Evolutionary conservation across 208 protist genomes (phyloP).

Genomic region (Acanthamoeba rhysodes): DNA sequence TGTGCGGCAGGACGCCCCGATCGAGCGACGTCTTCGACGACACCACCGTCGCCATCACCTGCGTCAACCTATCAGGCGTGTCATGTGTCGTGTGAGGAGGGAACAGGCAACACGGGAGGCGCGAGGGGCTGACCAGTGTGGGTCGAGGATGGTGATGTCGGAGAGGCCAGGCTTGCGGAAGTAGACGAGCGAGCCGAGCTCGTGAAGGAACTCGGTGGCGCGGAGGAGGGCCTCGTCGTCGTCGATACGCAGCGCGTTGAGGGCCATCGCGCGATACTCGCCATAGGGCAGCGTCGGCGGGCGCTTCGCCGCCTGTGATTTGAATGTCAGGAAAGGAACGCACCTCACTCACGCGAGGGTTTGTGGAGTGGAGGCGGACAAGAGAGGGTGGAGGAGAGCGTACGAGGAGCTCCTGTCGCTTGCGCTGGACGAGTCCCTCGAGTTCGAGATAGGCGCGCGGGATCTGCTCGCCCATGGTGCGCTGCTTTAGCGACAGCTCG

Average conservation of each 20-base stretch:
- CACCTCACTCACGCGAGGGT: not conserved
- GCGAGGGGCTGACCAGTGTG: not conserved
- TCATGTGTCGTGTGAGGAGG: not conserved
- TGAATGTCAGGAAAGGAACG: no score
- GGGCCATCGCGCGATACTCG: not conserved
- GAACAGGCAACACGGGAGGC: not conserved
- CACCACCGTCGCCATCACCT: conserved; percentile 73
- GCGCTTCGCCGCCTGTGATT: not conserved
- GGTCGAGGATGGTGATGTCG: conserved; percentile 72
- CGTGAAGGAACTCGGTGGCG: conserved; percentile 52
- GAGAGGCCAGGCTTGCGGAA: conserved; percentile 65
- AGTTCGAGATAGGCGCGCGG: conserved; percentile 55
- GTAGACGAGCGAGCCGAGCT: conserved; percentile 70
- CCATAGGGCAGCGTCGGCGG: conserved; percentile 11
- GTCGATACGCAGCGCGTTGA: conserved; percentile 1
- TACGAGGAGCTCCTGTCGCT: conserved; percentile 10
- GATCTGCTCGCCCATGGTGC: conserved; percentile 73
- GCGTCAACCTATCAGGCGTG: not conserved
- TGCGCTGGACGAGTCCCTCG: conserved; percentile 25
- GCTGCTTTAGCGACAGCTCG: conserved; percentile 67
- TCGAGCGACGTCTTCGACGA: conserved; percentile 69
- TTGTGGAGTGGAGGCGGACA: no score
- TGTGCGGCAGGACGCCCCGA: conserved; percentile 54
- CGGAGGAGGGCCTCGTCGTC: conserved; percentile 60
- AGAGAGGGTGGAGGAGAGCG: no score